A percentile compares a stretch with the other conserved stretches of the same genome.
Conservation (phyloP, 345 rosid species). For the Sonneratia alba region DNA sequence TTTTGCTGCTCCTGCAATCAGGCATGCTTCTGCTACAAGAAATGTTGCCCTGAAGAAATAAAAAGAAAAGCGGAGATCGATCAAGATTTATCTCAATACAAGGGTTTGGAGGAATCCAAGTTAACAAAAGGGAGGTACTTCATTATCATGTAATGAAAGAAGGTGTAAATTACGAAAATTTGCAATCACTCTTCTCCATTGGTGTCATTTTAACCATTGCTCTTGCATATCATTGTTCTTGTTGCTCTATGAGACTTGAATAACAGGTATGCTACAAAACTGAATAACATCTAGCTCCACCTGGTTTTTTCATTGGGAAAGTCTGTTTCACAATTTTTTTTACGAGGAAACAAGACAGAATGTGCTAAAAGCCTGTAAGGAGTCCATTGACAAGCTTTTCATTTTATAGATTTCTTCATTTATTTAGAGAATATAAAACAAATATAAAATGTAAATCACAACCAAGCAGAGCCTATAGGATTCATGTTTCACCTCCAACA, state of each 20-base stretch:
- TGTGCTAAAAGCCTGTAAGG: too few species aligned
- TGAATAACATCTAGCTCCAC: too few species aligned
- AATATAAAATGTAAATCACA: background rate
- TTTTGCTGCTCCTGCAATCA: conserved; percentile 78
- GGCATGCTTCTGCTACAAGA: conserved; percentile 84
- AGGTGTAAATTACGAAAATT: background rate
- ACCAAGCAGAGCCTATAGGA: background rate
- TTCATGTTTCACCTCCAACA: background rate
- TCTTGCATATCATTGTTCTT: background rate
- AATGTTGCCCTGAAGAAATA: conserved; percentile 52
- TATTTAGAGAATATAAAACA: background rate
- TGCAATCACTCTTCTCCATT: background rate
- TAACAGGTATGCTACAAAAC: background rate
- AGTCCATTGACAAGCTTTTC: too few species aligned
- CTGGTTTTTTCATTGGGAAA: too few species aligned
- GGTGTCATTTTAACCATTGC: background rate
- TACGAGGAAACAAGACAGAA: too few species aligned
- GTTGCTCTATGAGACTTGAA: background rate
- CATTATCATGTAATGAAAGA: background rate
- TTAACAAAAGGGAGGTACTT: background rate
- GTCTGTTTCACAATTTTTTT: too few species aligned
- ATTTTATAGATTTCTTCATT: background rate
- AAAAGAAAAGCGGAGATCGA: background rate
- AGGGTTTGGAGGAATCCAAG: background rate
- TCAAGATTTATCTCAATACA: background rate